phyloP scores from a whole-genome alignment of 202 grass and related monocot genomes.

The Cymbopogon flexuosus region DNA sequence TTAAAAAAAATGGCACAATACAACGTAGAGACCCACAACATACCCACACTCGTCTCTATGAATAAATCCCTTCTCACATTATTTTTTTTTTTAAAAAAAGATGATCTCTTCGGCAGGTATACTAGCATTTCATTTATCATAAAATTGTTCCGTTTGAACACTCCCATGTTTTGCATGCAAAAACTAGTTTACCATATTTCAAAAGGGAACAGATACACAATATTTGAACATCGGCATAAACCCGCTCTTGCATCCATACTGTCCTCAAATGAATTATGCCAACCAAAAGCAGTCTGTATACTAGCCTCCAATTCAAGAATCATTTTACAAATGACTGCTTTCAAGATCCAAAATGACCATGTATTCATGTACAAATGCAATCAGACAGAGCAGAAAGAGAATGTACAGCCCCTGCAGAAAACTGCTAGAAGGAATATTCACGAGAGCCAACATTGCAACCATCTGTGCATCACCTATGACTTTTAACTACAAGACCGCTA shows the following conservation, averaged over 20 bases:
- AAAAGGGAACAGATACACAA: not conserved
- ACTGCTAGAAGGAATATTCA: conserved; percentile 6
- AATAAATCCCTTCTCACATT: too few species aligned
- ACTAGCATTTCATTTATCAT: too few species aligned
- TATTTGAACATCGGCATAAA: not conserved
- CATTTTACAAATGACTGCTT: conserved; percentile 8
- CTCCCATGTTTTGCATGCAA: not conserved
- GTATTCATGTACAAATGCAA: not conserved
- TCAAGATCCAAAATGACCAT: not conserved
- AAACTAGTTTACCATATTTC: not conserved
- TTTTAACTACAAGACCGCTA: not conserved
- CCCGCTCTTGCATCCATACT: not conserved
- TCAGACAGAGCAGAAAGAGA: not conserved
- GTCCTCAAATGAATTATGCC: not conserved
- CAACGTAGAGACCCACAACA: too few species aligned
- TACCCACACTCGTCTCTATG: too few species aligned
- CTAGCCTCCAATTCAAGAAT: not conserved
- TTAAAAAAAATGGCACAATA: too few species aligned
- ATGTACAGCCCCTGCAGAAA: conserved; percentile 32
- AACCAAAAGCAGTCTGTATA: not conserved
- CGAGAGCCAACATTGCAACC: not conserved
- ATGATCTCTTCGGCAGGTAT: too few species aligned
- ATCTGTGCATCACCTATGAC: conserved; percentile 1
- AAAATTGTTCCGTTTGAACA: not conserved
- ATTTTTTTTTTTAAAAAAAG: too few species aligned